phyloP scores from a whole-genome alignment of 2,329 filamentous ascomycete genomes.

The Fusarium papillatum region DNA sequence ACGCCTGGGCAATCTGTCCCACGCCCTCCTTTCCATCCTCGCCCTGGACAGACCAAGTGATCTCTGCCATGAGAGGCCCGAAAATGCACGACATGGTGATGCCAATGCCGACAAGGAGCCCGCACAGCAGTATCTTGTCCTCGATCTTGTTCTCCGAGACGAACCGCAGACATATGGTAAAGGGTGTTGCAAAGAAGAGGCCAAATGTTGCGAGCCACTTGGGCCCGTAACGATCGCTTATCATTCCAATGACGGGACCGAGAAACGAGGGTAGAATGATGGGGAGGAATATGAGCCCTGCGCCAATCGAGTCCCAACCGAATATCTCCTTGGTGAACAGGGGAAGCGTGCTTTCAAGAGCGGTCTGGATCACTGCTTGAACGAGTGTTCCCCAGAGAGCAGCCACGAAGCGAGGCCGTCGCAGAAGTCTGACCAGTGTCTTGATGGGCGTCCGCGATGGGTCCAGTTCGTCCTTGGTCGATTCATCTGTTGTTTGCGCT shows the following conservation, averaged over 20 bases:
- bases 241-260: constrained; percentile 46
- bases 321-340: constrained; percentile 47
- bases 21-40: constrained; percentile 35
- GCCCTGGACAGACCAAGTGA: constrained; percentile 48
- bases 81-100: constrained; percentile 49
- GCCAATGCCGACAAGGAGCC: constrained; percentile 48
- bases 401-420: constrained; percentile 48
- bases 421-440: constrained; percentile 43
- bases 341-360: constrained; percentile 52
- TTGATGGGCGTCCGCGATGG: constrained; percentile 29
- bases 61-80: constrained; percentile 52
- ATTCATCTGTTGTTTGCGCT: background rate
- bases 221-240: constrained; percentile 51
- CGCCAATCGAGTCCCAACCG: constrained; percentile 50
- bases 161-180: constrained; percentile 50
- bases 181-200: constrained; percentile 49
- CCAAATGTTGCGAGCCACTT: constrained; percentile 51
- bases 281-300: constrained; percentile 52
- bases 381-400: constrained; percentile 52
- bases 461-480: constrained; percentile 8
- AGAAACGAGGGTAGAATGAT: constrained; percentile 48
- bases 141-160: constrained; percentile 46
- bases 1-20: constrained; percentile 50
- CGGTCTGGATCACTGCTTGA: constrained; percentile 48
- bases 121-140: constrained; percentile 50